These are phyloP conservation scores for Geotrichum fermentans DNA, from an alignment of 1,139 yeast genomes.

Conservation along the genomic window DNA sequence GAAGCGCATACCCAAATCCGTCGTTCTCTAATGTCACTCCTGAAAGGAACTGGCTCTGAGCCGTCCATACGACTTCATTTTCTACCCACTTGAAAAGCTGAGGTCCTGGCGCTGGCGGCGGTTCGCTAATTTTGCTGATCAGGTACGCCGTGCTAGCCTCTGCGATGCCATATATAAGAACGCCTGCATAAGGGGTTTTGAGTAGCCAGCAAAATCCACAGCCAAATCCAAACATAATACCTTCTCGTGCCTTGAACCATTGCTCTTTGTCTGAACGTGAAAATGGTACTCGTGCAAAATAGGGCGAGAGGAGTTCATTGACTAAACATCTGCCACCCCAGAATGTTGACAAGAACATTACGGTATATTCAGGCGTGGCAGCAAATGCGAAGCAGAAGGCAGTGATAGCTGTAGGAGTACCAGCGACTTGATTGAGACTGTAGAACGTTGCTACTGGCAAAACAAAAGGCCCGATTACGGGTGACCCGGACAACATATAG, in stretches of 20 bases:
- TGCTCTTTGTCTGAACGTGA: constrained; percentile 42
- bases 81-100: constrained; percentile 29
- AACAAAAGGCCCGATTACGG: constrained; percentile 42
- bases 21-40: constrained; percentile 16
- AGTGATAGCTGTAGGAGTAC: constrained; percentile 44
- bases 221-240: constrained; percentile 56
- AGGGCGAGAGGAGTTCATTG: constrained; percentile 49
- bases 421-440: constrained; percentile 45
- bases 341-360: constrained; percentile 42
- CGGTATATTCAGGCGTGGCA: constrained; percentile 39
- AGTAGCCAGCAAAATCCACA: constrained; percentile 46
- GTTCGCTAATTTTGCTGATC: constrained; percentile 51
- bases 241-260: constrained; percentile 56
- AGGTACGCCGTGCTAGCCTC: constrained; percentile 53
- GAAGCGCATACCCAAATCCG: constrained; percentile 15
- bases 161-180: constrained; percentile 51
- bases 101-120: constrained; percentile 41
- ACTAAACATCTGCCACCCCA: constrained; percentile 48
- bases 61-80: constrained; percentile 31
- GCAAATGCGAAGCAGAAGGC: constrained; percentile 39
- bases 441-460: constrained; percentile 45
- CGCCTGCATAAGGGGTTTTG: constrained; percentile 46
- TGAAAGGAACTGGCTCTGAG: constrained; percentile 14
- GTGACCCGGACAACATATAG: constrained; percentile 36
- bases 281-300: constrained; percentile 49